phyloP scores from a whole-genome alignment of 257 asterid species.

The Solanum clarkiae region DNA sequence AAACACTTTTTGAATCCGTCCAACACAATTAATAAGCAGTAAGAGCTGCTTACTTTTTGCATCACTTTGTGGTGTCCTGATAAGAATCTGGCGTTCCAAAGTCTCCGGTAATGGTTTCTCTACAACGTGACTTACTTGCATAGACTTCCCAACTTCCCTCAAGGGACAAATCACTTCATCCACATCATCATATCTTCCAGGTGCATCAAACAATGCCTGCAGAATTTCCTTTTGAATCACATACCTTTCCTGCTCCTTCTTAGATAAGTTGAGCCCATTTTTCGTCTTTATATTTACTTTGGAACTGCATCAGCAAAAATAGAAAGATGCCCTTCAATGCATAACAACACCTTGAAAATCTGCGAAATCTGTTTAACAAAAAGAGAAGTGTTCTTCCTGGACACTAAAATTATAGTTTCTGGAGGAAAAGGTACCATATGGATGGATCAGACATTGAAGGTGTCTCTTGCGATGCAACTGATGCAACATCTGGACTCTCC shows the following conservation, averaged over 20 bases:
- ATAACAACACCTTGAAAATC: background rate
- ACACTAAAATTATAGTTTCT: background rate
- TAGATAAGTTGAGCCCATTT: slow-evolving; percentile 10
- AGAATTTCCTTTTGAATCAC: slow-evolving; percentile 40
- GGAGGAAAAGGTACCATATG: background rate
- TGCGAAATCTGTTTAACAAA: background rate
- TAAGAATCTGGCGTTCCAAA: slow-evolving; percentile 36
- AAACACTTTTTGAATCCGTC: background rate
- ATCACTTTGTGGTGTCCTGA: slow-evolving; percentile 21
- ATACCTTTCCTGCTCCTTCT: slow-evolving; percentile 10
- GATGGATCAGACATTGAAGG: background rate
- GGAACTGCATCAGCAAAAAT: slow-evolving; percentile 19
- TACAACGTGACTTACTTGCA: slow-evolving; percentile 25
- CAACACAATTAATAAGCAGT: background rate
- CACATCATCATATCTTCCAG: slow-evolving; percentile 24
- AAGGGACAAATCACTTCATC: background rate
- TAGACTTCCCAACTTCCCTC: slow-evolving; percentile 10
- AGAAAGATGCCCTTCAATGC: background rate
- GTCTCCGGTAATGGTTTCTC: slow-evolving; percentile 33
- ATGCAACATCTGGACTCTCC: background rate
- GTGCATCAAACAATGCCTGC: slow-evolving; percentile 32
- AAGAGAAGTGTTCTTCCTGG: background rate
- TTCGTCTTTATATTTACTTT: slow-evolving; percentile 8
- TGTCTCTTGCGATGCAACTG: background rate
- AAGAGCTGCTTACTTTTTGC: slow-evolving; percentile 31